phyloP scores from a whole-genome alignment of 495 filamentous ascomycete genomes.

The Aspergillus baeticus region DNA sequence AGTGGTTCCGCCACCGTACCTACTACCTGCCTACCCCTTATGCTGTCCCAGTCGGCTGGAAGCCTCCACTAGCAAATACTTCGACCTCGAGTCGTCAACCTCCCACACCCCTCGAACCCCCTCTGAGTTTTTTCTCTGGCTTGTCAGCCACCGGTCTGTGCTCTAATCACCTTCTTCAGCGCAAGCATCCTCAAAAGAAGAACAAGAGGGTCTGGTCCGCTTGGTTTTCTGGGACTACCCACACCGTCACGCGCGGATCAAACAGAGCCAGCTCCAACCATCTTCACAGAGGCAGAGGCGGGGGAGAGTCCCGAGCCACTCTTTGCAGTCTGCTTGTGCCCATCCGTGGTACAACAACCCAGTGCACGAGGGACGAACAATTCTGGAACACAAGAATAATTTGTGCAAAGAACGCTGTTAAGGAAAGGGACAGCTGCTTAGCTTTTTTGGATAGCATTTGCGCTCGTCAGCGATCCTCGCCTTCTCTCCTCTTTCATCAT shows the following conservation, averaged over 20 bases:
- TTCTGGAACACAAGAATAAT: conserved; percentile 8
- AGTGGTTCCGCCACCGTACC: neutral
- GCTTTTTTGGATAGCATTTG: conserved; percentile 9
- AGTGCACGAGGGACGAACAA: conserved; percentile 9
- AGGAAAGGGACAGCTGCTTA: conserved; percentile 6
- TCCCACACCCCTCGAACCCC: neutral
- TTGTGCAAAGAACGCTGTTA: neutral
- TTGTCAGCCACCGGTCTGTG: neutral
- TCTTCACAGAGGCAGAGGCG: conserved; percentile 12
- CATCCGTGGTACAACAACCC: conserved; percentile 14
- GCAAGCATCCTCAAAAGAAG: neutral
- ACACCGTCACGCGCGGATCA: conserved; percentile 2
- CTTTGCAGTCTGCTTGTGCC: conserved; percentile 4
- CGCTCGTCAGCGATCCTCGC: neutral
- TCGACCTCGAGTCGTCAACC: neutral
- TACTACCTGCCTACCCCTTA: neutral
- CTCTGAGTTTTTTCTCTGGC: neutral
- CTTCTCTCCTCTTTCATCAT: conserved; percentile 8
- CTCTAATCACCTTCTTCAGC: neutral
- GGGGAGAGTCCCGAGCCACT: conserved; percentile 13
- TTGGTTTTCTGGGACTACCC: conserved; percentile 4
- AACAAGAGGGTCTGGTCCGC: conserved; percentile 1
- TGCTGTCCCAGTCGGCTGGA: neutral
- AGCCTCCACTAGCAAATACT: conserved; percentile 1
- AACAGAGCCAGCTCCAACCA: neutral